phyloP scores from a whole-genome alignment of 257 asterid species.

The Solanum habrochaites region DNA sequence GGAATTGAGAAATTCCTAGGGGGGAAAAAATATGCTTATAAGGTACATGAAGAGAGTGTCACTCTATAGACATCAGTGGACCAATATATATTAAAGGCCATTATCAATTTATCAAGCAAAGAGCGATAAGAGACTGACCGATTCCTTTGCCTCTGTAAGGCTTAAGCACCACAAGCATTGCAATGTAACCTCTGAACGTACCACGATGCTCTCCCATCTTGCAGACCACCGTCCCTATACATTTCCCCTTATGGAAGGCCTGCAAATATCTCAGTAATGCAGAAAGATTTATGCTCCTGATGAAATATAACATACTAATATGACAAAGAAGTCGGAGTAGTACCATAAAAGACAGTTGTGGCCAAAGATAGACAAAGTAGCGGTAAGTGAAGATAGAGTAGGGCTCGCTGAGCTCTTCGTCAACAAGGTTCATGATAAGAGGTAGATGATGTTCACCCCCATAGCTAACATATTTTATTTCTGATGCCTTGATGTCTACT shows the following conservation, averaged over 20 bases:
- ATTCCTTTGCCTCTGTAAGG: slow-evolving; percentile 85
- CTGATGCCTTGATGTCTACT: slow-evolving; percentile 22
- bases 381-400: slow-evolving; percentile 96
- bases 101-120: neutral
- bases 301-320: neutral
- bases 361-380: slow-evolving; percentile 97
- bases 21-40: neutral
- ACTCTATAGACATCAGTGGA: neutral
- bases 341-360: slow-evolving; percentile 79
- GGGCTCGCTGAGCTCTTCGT: slow-evolving; percentile 92
- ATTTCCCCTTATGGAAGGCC: slow-evolving; percentile 83
- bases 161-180: slow-evolving; percentile 89
- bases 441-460: slow-evolving; percentile 97
- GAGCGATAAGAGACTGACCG: slow-evolving; percentile 25
- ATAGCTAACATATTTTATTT: slow-evolving; percentile 65
- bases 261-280: slow-evolving; percentile 4
- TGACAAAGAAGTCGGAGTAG: neutral
- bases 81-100: neutral
- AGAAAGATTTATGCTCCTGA: neutral
- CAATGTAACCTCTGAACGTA: slow-evolving; percentile 84
- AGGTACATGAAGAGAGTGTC: neutral
- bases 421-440: slow-evolving; percentile 91
- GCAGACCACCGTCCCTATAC: slow-evolving; percentile 93
- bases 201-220: slow-evolving; percentile 96
- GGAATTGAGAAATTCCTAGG: neutral